Evolutionary conservation across 2,329 filamentous ascomycete species (phyloP).

Genomic region (Leptographium procerum): DNA sequence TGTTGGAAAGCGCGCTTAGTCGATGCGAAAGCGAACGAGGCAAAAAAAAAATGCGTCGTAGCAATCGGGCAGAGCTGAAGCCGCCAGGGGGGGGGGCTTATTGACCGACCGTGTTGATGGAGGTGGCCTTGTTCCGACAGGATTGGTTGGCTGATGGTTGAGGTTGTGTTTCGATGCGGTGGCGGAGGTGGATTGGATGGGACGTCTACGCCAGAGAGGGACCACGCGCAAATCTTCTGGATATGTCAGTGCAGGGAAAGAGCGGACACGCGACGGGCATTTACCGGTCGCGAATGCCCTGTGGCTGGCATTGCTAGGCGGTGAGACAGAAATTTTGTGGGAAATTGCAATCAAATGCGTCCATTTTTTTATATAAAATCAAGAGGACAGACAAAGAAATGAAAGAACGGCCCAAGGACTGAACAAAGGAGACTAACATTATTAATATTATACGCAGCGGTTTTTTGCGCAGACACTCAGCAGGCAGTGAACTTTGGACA

Average conservation of each 20-base stretch:
- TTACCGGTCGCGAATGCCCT: neutral
- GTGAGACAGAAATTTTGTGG: neutral
- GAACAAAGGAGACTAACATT: neutral
- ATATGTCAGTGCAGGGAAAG: neutral
- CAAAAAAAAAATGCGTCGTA: neutral
- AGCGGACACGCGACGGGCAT: neutral
- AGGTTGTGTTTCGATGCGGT: neutral
- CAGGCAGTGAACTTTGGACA: no score
- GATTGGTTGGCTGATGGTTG: constrained; percentile 3
- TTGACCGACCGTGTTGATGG: neutral
- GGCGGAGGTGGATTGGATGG: neutral
- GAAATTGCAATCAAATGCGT: neutral
- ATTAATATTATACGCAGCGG: no score
- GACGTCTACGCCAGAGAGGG: neutral
- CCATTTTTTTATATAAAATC: no score
- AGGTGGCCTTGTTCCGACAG: neutral
- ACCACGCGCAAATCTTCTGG: neutral
- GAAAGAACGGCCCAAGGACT: neutral
- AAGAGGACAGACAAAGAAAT: neutral
- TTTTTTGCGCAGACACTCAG: no score
- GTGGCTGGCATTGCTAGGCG: neutral
- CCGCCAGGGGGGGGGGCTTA: neutral
- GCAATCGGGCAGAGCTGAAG: neutral
- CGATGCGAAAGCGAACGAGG: neutral
- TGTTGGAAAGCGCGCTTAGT: neutral